Base-by-base conservation (phyloP, 1,139 yeast genomes). In the Blastobotrys proliferans region DNA sequence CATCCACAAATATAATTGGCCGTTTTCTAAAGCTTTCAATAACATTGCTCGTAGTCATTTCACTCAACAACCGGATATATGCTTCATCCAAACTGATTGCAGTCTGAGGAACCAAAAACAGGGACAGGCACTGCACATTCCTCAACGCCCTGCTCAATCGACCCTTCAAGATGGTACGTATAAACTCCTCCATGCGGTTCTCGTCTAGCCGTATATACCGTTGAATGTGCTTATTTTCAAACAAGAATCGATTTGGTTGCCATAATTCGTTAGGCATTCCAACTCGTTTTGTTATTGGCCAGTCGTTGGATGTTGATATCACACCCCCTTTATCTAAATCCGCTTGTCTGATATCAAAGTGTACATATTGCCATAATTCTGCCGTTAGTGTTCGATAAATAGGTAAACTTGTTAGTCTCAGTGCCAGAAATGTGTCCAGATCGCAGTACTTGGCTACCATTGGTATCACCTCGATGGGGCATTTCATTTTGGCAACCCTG, bases 341-440 rank as follows among this genome's bases (percentile, higher is more conserved):
- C 17, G 36, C 42, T 9, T 38, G 35, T 11, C 33, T 24, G 19
- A 41, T 24, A 19, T 41, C 44, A n/a, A 41, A 24, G 27, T 35
- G 39, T 13, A 41, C 40, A 29, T 35, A 36, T 20, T 29, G n/a
- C 44, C 44, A 41, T 25, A 41, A 21, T 2, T 26, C 22, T 18
- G 44, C 40, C 6, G 44, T 35, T 17, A 41, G 22, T 16, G 16
- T 6, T 16, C 24, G 2, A 22, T 41, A 41, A 11, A 29, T 20
- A 8, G 28, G 11, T 17, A 16, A 21, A 16, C 36, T 24, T 8
- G 44, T 30, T 33, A 30, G 17, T 17, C 44, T n/a, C 18, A 20
- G 13, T 6, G 31, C 20, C 13, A 41, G 32, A 17, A 41, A 41
- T 1, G 44, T 35, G 13, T 41, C 40, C 14, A 35, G 32, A 25